Base-by-base conservation (phyloP, 2,329 filamentous ascomycete species). In the Penicillium aurantiogriseum region DNA sequence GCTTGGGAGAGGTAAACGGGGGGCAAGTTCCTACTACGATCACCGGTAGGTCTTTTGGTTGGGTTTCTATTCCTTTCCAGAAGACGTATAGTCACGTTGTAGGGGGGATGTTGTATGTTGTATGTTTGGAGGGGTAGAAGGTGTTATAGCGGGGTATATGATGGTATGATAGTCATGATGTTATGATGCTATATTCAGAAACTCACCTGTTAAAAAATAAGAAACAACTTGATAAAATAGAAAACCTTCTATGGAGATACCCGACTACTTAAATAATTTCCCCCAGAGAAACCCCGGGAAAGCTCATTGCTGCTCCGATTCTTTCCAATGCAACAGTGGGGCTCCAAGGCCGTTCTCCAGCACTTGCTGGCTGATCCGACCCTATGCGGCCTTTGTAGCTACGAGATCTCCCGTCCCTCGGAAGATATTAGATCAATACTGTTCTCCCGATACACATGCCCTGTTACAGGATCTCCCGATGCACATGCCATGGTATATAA, bases 371-470 rank as follows among this genome's bases (percentile, higher is more conserved):
- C 54, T 66, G 67, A 67, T 67, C 67, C 63, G 61, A 66, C 64
- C 67, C 58, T 63, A 61, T 66, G 61, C 61, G 57, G 63, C 55
- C 52, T 54, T 55, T 46, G 55, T 62, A 51, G 57, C 57, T 71
- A 69, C 73, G 73, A 75, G 67, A 73, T 75, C 72, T 74, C 61
- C 73, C 72, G 73, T 66, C 54, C 67, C 67, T 74, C 73, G 73
- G 72, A 63, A 68, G 61, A 63, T 44, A 62, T 44, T 35, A 35
- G 58, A 64, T 62, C 55, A 53, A 63, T 64, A 48, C 40, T 2
- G 15, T 51, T 38, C 23, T 51, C 33, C 38, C 44, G 40, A 54
- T 39, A 25, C 51, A 36, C 13, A 33, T 40, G 25, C 4, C 15
- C 39, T 25, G n/a, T 43, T 43, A 15, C 4, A 38, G 31, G 21